Evolutionary conservation across 305 asterid species (phyloP).

Genomic region (Fraxinus ornus): DNA sequence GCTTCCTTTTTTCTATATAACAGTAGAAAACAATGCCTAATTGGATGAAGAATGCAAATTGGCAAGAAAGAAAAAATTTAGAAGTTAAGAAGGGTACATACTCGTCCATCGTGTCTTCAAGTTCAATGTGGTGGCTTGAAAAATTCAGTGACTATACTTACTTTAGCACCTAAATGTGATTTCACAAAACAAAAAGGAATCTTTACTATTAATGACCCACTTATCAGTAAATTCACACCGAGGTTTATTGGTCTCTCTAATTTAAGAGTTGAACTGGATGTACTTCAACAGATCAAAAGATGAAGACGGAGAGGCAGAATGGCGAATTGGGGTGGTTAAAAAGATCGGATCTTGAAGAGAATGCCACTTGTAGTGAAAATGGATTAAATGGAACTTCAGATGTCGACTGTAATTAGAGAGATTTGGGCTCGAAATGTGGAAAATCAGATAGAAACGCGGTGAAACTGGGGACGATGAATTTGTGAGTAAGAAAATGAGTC

Average conservation of each 20-base stretch:
- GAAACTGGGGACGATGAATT: background rate
- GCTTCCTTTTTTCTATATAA: background rate
- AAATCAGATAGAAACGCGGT: background rate
- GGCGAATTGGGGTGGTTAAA: background rate
- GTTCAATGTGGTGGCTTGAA: conserved; percentile 11
- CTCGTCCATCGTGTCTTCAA: conserved; percentile 46
- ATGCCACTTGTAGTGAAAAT: background rate
- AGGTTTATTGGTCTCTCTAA: conserved; percentile 14
- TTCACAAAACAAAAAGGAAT: background rate
- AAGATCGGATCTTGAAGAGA: conserved; percentile 3
- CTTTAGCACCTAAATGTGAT: conserved; percentile 14
- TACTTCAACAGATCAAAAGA: conserved; percentile 16
- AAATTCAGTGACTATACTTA: conserved; percentile 26
- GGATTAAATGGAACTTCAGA: background rate
- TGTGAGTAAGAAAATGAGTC: background rate
- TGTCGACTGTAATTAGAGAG: background rate
- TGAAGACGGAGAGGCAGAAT: conserved; percentile 1
- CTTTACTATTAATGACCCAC: conserved; percentile 4
- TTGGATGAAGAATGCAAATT: background rate
- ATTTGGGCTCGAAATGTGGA: background rate
- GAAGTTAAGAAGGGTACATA: conserved; percentile 27
- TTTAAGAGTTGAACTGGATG: conserved; percentile 6
- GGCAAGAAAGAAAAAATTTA: conserved; percentile 12
- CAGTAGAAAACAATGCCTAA: conserved; percentile 11
- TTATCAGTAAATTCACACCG: conserved; percentile 23